Base-by-base conservation (phyloP, 495 filamentous ascomycete species). In the Daldinia grandis region DNA sequence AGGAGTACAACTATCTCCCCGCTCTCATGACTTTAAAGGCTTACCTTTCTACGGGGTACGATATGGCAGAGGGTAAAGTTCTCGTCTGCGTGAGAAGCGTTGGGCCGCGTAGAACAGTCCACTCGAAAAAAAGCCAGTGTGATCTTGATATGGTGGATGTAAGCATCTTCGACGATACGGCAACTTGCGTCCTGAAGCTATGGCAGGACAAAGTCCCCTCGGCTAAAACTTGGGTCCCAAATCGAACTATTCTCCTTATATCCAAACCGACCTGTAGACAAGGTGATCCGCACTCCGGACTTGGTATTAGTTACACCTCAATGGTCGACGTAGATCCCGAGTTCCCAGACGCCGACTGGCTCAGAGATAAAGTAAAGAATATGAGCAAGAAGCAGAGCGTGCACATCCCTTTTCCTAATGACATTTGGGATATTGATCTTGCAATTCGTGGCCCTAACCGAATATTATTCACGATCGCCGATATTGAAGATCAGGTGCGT, bases 91-190 rank as follows among this genome's bases (percentile, higher is more conserved):
- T 89, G 12, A 84, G 85, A 71, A 85, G 84, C 65, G 78, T 88
- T 58, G 86, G 86, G 0, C 79, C 79, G 10, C 80, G 79, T 62
- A 85, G 85, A 76, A 79, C 74, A 75, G 79, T 89, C 54, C 81
- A 78, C 2, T 82, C 79, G 47, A 86, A 85, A 65, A 83, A 84
- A 58, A 78, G 73, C 1, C 76, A 75, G 28, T 61, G 62, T 4
- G 66, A 73, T 4, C 72, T 79, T 0, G 79, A 86, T 42, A 77
- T 86, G 35, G 76, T 86, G 27, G 85, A 87, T 54, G 75, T 91
- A 9, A 73, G 78, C 17, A 73, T 91, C 10, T 88, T 89, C 63
- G 89, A 92, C 71, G 84, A 91, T 66, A 90, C 87, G 2, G 80
- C 76, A 4, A 81, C 84, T 57, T 83, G 83, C 21, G 78, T 78